These are phyloP conservation scores for Benincasa hispida DNA, from an alignment of 306 rosid genomes.

Conservation along the genomic window DNA sequence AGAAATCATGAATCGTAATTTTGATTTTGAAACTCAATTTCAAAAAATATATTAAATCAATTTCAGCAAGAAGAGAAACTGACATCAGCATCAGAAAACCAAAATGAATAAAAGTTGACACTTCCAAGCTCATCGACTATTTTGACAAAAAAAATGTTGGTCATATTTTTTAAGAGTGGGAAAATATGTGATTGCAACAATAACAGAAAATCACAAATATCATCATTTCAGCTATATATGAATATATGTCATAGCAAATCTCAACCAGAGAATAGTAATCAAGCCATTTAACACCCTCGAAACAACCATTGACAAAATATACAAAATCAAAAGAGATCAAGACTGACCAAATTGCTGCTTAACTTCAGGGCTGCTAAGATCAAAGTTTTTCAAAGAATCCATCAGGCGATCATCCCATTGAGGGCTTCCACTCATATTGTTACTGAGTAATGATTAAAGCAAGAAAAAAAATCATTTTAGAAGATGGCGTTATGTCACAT, in stretches of 20 bases:
- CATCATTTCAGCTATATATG: neutral
- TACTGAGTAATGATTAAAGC: conserved; percentile 29
- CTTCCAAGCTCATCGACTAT: neutral
- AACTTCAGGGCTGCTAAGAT: conserved; percentile 88
- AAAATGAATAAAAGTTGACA: neutral
- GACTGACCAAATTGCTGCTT: conserved; percentile 93
- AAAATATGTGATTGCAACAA: neutral
- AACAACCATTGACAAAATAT: neutral
- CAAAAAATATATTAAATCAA: neutral
- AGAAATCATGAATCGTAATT: neutral
- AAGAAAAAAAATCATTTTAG: neutral
- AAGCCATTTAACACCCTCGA: neutral
- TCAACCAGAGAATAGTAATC: neutral
- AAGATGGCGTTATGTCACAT: neutral
- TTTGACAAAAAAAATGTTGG: neutral
- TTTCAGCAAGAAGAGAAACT: neutral
- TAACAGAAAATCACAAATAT: neutral
- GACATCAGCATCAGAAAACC: neutral
- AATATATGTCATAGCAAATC: neutral
- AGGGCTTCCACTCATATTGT: conserved; percentile 64
- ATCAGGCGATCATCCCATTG: conserved; percentile 83
- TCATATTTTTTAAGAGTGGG: neutral
- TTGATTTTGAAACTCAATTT: neutral
- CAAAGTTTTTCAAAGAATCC: conserved; percentile 91
- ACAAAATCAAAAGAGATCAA: neutral